A percentile compares a stretch with the other conserved stretches of the same genome.
phyloP scores from a whole-genome alignment of 176 grass and related monocot genomes.

The Sorghum bicolor region Sorghum_bicolor_NCBIv3 NC_012870.2:60391501-60392000 shows the following conservation, averaged over 20 bases:
- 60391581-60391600: not conserved
- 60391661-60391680: not conserved
- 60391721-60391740: conserved; percentile 6
- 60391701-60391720: not conserved
- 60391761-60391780: not conserved
- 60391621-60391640: not conserved
- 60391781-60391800: not conserved
- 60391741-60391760: not conserved
- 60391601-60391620: not conserved
- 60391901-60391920: not conserved
- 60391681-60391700: conserved; percentile 22
- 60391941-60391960: not conserved
- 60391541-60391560: too few relatives aligned
- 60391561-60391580: too few relatives aligned
- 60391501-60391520: too few relatives aligned
- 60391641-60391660: not conserved
- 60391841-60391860: not conserved
- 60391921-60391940: not conserved
- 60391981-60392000: not conserved
- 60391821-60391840: not conserved
- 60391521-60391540: too few relatives aligned
- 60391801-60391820: not conserved
- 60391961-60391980: not conserved
- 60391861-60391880: not conserved
- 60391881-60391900: not conserved